Conservation (phyloP, 768 basidiomycete species). For the Rhizopogon vinicolor region DNA sequence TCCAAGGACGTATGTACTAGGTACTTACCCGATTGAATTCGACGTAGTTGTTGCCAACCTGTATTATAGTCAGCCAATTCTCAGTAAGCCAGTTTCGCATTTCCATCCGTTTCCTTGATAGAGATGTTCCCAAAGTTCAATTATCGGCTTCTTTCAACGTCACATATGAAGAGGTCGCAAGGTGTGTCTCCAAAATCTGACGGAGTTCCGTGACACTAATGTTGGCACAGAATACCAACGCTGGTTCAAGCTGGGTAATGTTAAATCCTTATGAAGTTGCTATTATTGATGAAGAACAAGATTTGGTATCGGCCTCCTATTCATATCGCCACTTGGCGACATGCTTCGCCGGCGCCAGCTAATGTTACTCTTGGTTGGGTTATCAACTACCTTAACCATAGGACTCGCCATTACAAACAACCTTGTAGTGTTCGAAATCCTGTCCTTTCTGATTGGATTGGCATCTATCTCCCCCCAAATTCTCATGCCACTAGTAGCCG, state of each 20-base stretch:
- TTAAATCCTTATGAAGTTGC: background rate
- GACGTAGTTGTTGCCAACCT: slow-evolving; percentile 53
- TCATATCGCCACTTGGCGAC: slow-evolving; percentile 44
- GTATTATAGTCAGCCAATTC: slow-evolving; percentile 79
- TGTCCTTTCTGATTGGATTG: slow-evolving; percentile 34
- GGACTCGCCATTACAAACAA: slow-evolving; percentile 33
- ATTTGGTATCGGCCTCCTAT: slow-evolving; percentile 29
- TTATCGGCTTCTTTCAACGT: slow-evolving; percentile 34
- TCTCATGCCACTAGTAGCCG: slow-evolving; percentile 39
- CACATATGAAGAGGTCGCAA: slow-evolving; percentile 29
- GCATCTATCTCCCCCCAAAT: slow-evolving; percentile 37
- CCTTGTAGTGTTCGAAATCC: slow-evolving; percentile 25
- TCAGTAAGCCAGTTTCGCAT: slow-evolving; percentile 42
- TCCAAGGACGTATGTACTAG: background rate
- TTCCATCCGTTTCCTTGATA: background rate
- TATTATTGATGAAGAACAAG: background rate
- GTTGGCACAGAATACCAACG: slow-evolving; percentile 48
- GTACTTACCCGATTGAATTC: background rate
- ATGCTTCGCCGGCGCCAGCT: slow-evolving; percentile 39
- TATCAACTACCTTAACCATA: slow-evolving; percentile 34
- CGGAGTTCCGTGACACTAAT: slow-evolving; percentile 1
- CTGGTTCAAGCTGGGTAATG: slow-evolving; percentile 63
- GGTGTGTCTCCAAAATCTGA: slow-evolving; percentile 9
- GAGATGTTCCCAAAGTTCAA: slow-evolving; percentile 8
- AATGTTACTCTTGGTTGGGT: slow-evolving; percentile 28